Evolutionary conservation across 495 filamentous ascomycete species (phyloP), one percentile per base, ranked within the genome.

Genomic region (Trichoderma parareesei): DNA sequence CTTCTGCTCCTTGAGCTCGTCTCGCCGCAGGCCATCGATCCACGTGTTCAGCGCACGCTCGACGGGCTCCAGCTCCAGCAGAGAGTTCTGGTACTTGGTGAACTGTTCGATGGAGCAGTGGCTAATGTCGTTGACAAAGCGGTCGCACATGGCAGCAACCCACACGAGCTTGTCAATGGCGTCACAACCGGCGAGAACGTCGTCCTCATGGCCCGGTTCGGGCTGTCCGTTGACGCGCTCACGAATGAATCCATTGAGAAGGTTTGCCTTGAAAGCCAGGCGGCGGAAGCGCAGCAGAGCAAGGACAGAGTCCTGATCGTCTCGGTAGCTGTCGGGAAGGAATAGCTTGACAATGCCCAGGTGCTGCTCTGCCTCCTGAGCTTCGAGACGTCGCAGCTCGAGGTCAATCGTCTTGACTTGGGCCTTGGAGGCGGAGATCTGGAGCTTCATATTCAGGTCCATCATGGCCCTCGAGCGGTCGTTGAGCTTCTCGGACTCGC

Each of bases 391-490:
- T 40, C 87, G 82, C 33, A 98, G 79, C 72, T 98, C 95, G 7
- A 96, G 79, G 69, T 97, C 93, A 64, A 98, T 93, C 0, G 91
- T 92, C 73, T 94, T 97, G 69, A 90, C 88, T 73, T 96, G 93
- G 3, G 92, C 87, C 76, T 96, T 97, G 13, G 90, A 82, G 33
- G 91, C 91, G 11, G 92, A 93, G 44, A 87, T 82, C 69, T 96
- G 93, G 42, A 98, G 84, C 70, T 94, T 93, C 84, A 93, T 83
- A 74, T 97, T 98, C 49, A 98, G 82, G 73, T 98, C 92, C 84
- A 95, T 87, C 91, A 98, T 96, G 27, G 91, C 90, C 62, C 91
- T 84, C 42, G 93, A 96, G 40, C 91, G 88, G 65, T 82, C 88
- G 46, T 85, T 89, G 27, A 97, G 82, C 67, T 97, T 89, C 69